Evolutionary conservation across 495 filamentous ascomycete species (phyloP), one percentile per base, ranked within the genome.

Genomic region (Paragyromitra xinjiangensis): DNA sequence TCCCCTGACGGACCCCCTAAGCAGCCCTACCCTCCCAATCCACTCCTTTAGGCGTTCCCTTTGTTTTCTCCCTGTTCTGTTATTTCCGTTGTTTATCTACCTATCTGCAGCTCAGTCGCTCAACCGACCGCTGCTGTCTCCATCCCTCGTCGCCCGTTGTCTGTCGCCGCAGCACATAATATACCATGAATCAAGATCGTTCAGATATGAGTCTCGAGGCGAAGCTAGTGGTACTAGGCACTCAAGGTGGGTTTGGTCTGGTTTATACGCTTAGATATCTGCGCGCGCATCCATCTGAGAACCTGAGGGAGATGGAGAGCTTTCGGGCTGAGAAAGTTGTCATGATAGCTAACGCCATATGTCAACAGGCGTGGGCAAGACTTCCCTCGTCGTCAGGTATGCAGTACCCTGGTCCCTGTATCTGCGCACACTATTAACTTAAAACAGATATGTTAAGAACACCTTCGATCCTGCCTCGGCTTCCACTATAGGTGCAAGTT

Each of bases 401-500:
- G 90, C 50, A 24, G 51, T 62, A 68, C 72, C 65, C 68, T 40
- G 34, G 26, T 26, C 40, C 55, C 14, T 56, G 26, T 40, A 11
- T 50, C n/a, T 39, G 40, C 53, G 56, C 19, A 26, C 56, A 42
- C 39, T 16, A 34, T 39, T 48, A 64, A 78, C 77, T 16, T 26
- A 64, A 16, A 90, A 90, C 81, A 92, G 94, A 77, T 97, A 92
- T 83, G 91, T 94, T 82, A 92, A 92, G 77, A 92, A 93, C 75
- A 87, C 90, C 67, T 97, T 95, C 82, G 86, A 88, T 82, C 85
- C 93, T 3, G 89, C 88, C 62, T 89, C 91, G 16, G 89, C 88
- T 5, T 93, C 92, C 19, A 99, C 95, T 48, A 90, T 98, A 79
- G 95, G 95, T 84, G 95, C 95, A 24, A 94, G 91, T 76, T 98